phyloP scores from a whole-genome alignment of 1,139 yeast species.

The Blastobotrys niveus region DNA sequence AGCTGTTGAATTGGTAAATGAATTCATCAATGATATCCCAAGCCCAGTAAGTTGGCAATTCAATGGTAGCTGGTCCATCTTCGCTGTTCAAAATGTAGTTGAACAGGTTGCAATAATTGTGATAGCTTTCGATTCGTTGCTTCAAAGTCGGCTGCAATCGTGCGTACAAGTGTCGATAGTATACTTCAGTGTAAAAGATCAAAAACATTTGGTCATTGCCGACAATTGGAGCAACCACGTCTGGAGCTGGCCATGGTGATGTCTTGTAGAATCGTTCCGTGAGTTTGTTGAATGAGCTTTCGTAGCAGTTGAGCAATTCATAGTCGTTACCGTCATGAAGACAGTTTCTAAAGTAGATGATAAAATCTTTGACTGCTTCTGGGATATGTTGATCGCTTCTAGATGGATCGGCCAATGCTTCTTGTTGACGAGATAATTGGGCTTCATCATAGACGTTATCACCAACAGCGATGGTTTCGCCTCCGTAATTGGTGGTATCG shows the following conservation, averaged over 20 bases:
- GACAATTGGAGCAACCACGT: conserved; percentile 39
- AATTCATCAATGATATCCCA: conserved; percentile 50
- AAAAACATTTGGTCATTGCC: conserved; percentile 42
- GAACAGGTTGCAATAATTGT: conserved; percentile 46
- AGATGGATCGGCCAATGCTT: conserved; percentile 27
- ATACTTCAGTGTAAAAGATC: conserved; percentile 44
- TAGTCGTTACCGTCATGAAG: conserved; percentile 40
- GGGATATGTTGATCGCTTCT: conserved; percentile 35
- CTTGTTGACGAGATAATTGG: conserved; percentile 34
- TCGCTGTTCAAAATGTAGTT: conserved; percentile 40
- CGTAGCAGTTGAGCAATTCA: conserved; percentile 43
- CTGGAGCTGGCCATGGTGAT: conserved; percentile 45
- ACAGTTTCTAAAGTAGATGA: conserved; percentile 41
- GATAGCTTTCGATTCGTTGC: conserved; percentile 43
- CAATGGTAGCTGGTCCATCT: conserved; percentile 41
- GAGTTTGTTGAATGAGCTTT: conserved; percentile 41
- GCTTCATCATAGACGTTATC: conserved; percentile 25
- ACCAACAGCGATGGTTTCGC: conserved; percentile 31
- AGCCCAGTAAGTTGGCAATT: conserved; percentile 45
- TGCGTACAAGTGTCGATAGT: conserved; percentile 46
- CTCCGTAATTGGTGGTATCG: conserved; percentile 20
- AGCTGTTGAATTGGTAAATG: conserved; percentile 46
- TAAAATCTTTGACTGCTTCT: conserved; percentile 42
- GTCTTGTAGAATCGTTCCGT: conserved; percentile 43
- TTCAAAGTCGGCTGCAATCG: conserved; percentile 40